Percentiles rank a stretch among this genome's conserved stretches.
Evolutionary conservation across 768 basidiomycete species (phyloP).

Genomic region (Psilocybe cubensis): DNA sequence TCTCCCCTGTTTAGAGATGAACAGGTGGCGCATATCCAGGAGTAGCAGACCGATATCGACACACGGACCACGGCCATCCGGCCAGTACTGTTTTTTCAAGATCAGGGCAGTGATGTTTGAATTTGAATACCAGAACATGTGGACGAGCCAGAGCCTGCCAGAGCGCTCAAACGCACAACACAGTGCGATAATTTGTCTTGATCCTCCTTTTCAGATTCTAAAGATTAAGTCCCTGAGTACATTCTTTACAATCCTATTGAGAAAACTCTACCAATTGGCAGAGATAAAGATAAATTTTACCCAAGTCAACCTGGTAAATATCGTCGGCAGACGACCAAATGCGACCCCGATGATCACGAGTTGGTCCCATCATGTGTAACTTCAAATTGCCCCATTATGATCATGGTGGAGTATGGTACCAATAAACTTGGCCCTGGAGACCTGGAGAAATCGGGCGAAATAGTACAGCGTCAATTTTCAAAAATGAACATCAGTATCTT

Average conservation of each 20-base stretch:
- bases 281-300: not conserved
- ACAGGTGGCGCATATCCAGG: slow-evolving; percentile 9
- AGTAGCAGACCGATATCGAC: not conserved
- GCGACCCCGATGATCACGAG: slow-evolving; percentile 2
- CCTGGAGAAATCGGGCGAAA: slow-evolving; percentile 1
- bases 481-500: not conserved
- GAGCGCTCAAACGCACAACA: not conserved
- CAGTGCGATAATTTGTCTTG: not conserved
- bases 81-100: not conserved
- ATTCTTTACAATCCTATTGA: not conserved
- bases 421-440: slow-evolving; percentile 3
- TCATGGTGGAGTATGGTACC: not conserved
- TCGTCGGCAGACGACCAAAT: not conserved
- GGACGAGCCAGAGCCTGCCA: not conserved
- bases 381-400: not conserved
- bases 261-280: not conserved
- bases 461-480: not conserved
- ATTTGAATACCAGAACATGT: not conserved
- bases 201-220: not conserved
- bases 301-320: not conserved
- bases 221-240: no score
- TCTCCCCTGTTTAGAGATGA: slow-evolving; percentile 9
- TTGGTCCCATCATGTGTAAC: not conserved
- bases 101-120: not conserved
- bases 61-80: not conserved